Evolutionary conservation across 306 rosid species (phyloP).

Genomic region (Pyrus pyrifolia): DNA sequence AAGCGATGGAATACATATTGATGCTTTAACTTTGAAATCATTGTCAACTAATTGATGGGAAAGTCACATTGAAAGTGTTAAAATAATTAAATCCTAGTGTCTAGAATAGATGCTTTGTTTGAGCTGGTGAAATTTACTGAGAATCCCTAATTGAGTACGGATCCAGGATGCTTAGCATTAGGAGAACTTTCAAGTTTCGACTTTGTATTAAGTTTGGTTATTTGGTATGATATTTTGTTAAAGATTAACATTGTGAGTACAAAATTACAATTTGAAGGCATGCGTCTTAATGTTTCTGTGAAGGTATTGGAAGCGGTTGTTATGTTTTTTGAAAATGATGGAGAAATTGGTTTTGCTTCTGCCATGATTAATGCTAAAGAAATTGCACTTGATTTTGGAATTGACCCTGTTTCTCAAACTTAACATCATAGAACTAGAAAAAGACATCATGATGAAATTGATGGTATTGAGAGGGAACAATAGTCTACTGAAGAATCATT

Average conservation of each 20-base stretch:
- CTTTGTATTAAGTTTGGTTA: not conserved
- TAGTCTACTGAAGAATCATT: not conserved
- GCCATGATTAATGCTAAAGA: not conserved
- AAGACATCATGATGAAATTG: no score
- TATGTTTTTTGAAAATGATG: no score
- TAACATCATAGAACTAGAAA: no score
- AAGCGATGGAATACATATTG: not conserved
- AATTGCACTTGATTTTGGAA: not conserved
- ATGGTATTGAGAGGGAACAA: not conserved
- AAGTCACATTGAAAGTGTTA: not conserved
- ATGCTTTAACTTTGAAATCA: no score
- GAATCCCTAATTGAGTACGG: not conserved
- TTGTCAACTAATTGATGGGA: not conserved
- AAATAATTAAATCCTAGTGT: not conserved
- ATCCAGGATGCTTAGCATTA: not conserved
- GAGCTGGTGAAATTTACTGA: no score
- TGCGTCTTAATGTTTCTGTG: not conserved
- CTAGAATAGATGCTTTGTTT: not conserved
- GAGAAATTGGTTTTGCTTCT: not conserved
- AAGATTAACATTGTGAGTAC: not conserved
- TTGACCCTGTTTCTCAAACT: not conserved
- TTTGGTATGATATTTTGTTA: not conserved
- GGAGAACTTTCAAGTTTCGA: not conserved
- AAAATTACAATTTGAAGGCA: not conserved
- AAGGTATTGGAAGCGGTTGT: not conserved